Base-by-base conservation (phyloP, 2,329 filamentous ascomycete genomes). In the Ceratocystis colombiana region DNA sequence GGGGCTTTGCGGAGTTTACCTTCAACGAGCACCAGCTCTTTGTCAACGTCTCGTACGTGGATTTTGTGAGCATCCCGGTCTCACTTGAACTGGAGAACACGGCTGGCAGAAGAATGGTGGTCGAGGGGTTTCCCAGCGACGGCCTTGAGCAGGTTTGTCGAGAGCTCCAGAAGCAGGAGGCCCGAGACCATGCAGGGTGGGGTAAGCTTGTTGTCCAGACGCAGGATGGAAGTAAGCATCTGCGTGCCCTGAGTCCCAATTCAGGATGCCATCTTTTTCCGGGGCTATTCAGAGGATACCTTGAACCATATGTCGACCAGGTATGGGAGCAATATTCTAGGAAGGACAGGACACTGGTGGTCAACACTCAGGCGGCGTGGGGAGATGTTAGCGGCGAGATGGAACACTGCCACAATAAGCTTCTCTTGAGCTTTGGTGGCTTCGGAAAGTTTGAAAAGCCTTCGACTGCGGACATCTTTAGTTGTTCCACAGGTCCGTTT, bases 41-140 rank as follows among this genome's bases (percentile, higher is more conserved):
- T 72, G 84, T 82, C 70, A 88, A 88, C 70, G 85, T 92, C 71
- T 84, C 80, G 69, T 87, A 88, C 73, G 89, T 92, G 64, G 88
- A 92, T 76, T 92, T 92, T 74, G 82, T 90, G 68, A 77, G 78
- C 70, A 73, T 87, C 70, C 85, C 87, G n/a, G 80, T 88, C 64
- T 80, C 82, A 0, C 78, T 87, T 69, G 73, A 75, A 68, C 79
- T 87, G 59, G 74, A 75, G 65, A 81, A 79, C 68, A 76, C 76
- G 22, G 73, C 74, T 57, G 82, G 80, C 57, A 69, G 70, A 10
- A 72, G 76, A 20, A 78, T 79, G 69, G 75, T 72, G 17, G 82
- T 84, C 8, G 72, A 74, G n/a, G 82, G 82, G 28, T 73, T 84
- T 68, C 77, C 78, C 1, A 64, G 73, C 45, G 74, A 77, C 66